phyloP scores from a whole-genome alignment of 257 asterid species.

The Solanum chilense region DNA sequence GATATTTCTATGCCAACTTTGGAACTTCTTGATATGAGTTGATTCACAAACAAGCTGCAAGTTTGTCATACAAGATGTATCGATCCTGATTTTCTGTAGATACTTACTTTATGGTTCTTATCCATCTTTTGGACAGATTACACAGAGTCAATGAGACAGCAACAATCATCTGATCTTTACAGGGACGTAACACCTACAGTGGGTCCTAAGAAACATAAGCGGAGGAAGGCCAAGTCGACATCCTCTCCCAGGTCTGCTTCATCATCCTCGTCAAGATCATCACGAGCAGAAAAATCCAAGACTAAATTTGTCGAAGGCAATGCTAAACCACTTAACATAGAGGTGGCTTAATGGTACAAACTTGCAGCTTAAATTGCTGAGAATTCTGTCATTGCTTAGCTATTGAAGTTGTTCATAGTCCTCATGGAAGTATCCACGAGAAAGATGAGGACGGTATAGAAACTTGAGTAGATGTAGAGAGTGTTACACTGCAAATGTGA shows the following conservation, averaged over 20 bases:
- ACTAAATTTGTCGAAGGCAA: conserved; percentile 46
- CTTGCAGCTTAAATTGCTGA: neutral
- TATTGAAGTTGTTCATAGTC: neutral
- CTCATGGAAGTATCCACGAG: neutral
- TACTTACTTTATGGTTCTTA: neutral
- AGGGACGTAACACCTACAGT: conserved; percentile 28
- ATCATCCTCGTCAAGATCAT: conserved; percentile 42
- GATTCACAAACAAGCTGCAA: neutral
- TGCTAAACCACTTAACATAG: conserved; percentile 36
- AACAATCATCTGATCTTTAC: conserved; percentile 25
- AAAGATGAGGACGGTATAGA: neutral
- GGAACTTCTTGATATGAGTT: neutral
- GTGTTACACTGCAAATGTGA: neutral
- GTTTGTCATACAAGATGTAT: neutral
- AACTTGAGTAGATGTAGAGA: neutral
- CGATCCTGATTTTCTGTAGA: neutral
- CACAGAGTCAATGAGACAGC: conserved; percentile 30
- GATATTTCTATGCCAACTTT: neutral
- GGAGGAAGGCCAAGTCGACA: conserved; percentile 48
- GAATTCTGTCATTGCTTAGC: neutral
- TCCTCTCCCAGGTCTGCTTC: conserved; percentile 36
- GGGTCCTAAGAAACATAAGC: conserved; percentile 35
- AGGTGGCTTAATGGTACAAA: conserved; percentile 39
- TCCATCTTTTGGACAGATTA: conserved; percentile 25
- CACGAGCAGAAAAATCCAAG: conserved; percentile 31